Evolutionary conservation across 768 basidiomycete genomes (phyloP), one percentile per base, ranked within the genome.

Genomic region (Lepiota subincarnata): DNA sequence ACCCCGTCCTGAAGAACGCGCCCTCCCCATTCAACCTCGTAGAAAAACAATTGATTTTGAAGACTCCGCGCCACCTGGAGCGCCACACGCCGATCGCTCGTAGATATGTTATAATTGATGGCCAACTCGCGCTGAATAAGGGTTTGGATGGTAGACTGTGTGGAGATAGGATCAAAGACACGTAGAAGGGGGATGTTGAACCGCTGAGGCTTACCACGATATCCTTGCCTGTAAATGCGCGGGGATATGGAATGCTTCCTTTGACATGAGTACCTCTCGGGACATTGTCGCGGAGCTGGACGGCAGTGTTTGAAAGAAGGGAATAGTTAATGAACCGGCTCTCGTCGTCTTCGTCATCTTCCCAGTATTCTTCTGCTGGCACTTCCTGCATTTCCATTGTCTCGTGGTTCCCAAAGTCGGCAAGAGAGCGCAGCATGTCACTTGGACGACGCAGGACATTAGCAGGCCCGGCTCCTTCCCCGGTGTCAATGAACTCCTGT

Each of bases 1-100:
- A 95, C 89, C 2, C 89, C 86, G 62, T 95, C 93, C 52, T 88
- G 83, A 50, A 97, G 70, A 1, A 85, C 76, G 16, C 85, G 82
- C 46, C 85, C 84, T 26, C 89, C 92, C 91, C 94, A 96, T 64
- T 98, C 94, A 6, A 98, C 94, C 66, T 98, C 96, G 64, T 92
- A 92, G 68, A 97, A 95, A 76, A 93, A 98, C 4, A 98, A 78
- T 65, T 96, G 92, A 55, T 82, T 86, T 64, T 98, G 94, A 35
- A 98, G 75, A 53, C 89, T 91, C 36, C 92, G 84, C 3, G 93
- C 97, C 35, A 96, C 86, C 64, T 89, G 85, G 24, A 97, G 72
- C 3, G 95, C 92, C 13, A 87, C 85, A 5, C 89, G 81, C 6
- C 95, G 78, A 60, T 95, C 92, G 56, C 79, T 86, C 0, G 84